phyloP scores from a whole-genome alignment of 2,329 filamentous ascomycete species.

The Chrysosporium queenslandicum region DNA sequence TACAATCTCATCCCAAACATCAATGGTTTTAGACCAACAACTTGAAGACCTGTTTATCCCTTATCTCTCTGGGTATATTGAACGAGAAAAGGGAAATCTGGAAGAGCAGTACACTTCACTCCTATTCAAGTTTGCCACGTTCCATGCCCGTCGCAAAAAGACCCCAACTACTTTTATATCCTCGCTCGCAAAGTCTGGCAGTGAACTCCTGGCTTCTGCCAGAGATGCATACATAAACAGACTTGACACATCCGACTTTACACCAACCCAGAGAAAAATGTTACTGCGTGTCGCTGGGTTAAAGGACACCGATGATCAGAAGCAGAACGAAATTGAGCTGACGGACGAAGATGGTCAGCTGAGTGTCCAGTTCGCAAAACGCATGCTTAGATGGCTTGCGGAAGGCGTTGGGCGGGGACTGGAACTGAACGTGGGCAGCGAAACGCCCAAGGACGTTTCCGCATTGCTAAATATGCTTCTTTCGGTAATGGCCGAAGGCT shows the following conservation, averaged over 20 bases:
- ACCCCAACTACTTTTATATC: constrained; percentile 85
- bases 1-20: constrained; percentile 73
- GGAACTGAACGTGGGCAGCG: constrained; percentile 75
- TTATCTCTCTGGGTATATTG: constrained; percentile 57
- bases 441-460: constrained; percentile 89
- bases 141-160: constrained; percentile 71
- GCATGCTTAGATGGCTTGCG: constrained; percentile 95
- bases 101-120: constrained; percentile 82
- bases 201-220: constrained; percentile 75
- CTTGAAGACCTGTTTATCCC: constrained; percentile 57
- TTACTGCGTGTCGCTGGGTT: constrained; percentile 82
- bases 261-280: constrained; percentile 78
- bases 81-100: constrained; percentile 55
- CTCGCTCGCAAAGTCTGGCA: constrained; percentile 78
- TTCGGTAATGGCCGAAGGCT: constrained; percentile 77
- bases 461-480: constrained; percentile 74
- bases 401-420: constrained; percentile 86
- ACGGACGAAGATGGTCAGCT: constrained; percentile 79
- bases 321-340: constrained; percentile 80
- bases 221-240: constrained; percentile 86
- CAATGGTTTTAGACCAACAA: constrained; percentile 58
- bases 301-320: constrained; percentile 56
- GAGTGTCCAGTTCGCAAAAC: constrained; percentile 78
- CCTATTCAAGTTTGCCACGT: constrained; percentile 94
- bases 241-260: constrained; percentile 79